A percentile compares a stretch with the other conserved stretches of the same genome.
Evolutionary conservation across 75 land plant species (phyloP).

Genomic region (Sequoia sempervirens): DNA sequence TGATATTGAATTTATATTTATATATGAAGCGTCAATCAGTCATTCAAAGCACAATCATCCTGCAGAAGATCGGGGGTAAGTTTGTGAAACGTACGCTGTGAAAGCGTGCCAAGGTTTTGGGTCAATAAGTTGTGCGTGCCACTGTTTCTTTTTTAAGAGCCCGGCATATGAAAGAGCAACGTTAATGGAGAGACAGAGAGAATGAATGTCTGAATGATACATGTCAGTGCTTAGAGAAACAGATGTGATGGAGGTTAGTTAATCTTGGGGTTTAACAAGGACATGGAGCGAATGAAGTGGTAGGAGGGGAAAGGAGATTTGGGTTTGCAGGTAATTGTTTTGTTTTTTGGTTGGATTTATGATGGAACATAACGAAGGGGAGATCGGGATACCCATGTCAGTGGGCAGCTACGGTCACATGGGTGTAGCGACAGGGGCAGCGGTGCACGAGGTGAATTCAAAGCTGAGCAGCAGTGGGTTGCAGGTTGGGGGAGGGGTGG

Average conservation of each 20-base stretch:
- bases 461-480: not conserved
- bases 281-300: not conserved
- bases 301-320: not conserved
- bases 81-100: too few species aligned
- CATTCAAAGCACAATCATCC: too few species aligned
- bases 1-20: too few species aligned
- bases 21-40: too few species aligned
- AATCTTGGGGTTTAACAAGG: not conserved
- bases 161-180: too few species aligned
- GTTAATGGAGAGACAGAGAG: too few species aligned
- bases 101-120: too few species aligned
- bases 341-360: not conserved
- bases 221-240: not conserved
- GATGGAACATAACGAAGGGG: constrained; percentile 3
- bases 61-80: too few species aligned
- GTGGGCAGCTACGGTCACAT: not conserved
- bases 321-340: not conserved
- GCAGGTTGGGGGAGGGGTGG: not conserved
- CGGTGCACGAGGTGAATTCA: not conserved
- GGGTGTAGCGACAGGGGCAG: not conserved
- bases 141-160: too few species aligned
- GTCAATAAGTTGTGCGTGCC: too few species aligned
- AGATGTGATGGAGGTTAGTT: not conserved
- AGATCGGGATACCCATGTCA: constrained; percentile 10
- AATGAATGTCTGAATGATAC: too few species aligned